Evolutionary conservation across 1,284 basidiomycete species (phyloP), one percentile per base, ranked within the genome.

Genomic region (Gomphus sp.): DNA sequence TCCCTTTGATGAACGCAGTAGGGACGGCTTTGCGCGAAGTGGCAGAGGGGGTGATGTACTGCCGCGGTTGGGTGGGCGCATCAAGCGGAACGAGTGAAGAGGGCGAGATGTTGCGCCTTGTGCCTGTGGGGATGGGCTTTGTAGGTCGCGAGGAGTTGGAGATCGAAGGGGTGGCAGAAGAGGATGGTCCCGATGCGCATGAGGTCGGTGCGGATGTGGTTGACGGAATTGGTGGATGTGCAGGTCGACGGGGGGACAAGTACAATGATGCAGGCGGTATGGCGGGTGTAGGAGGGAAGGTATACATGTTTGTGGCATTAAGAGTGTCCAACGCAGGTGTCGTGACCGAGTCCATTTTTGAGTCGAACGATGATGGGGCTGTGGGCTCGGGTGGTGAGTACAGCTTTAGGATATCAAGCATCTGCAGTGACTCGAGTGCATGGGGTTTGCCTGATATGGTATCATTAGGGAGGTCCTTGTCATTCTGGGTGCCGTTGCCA

Each of bases 21-120:
- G 80, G 82, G 44, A 82, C 63, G 33, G 78, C 76, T 68, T 84
- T 85, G 51, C 78, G 75, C 37, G 83, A 84, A 0, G 84, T 86
- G 0, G 73, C 70, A 0, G 80, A 82, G 0, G 82, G 80, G 9
- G 72, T 76, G 12, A 78, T 62, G 66, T 86, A 87, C 14, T 75
- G 77, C 55, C 84, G 77, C 0, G 74, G 61, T 63, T 85, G 82
- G 0, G 78, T 83, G 0, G 82, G 82, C 0, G 81, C 82, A 22
- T 79, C 76, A 58, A 81, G 64, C 48, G 79, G 76, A 33, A 85
- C 74, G 47, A 85, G 79, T 1, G 73, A 64, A 18, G 72, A 72
- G 0, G 80, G 75, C 0, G 71, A 78, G 34, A 84, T 67, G 62
- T 81, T 79, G 66, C 80, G 75, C 48, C 76, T 73, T 14, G 74